phyloP scores from a whole-genome alignment of 2,329 filamentous ascomycete genomes.

The Fusarium annulatum region DNA sequence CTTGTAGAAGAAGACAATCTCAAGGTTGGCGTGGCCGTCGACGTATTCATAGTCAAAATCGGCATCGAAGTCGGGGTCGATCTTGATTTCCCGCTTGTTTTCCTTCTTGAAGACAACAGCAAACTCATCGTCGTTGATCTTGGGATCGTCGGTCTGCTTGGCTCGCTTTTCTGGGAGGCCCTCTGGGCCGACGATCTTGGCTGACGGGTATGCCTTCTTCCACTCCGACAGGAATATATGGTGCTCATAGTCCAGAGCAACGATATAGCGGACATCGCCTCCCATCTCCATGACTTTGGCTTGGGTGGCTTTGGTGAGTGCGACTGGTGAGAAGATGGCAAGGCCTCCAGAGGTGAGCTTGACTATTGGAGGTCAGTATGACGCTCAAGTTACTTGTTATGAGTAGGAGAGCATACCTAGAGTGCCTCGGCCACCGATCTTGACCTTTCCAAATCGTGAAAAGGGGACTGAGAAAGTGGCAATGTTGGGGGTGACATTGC shows the following conservation, averaged over 20 bases:
- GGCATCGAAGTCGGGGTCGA: conserved; percentile 82
- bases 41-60: conserved; percentile 92
- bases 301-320: conserved; percentile 79
- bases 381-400: neutral
- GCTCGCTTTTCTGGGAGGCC: conserved; percentile 86
- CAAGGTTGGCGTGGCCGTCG: conserved; percentile 81
- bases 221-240: conserved; percentile 93
- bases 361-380: conserved; percentile 60
- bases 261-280: conserved; percentile 81
- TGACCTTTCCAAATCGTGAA: conserved; percentile 79
- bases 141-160: conserved; percentile 60
- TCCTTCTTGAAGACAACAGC: conserved; percentile 73
- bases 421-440: conserved; percentile 88
- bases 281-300: conserved; percentile 72
- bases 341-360: conserved; percentile 81
- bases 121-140: conserved; percentile 67
- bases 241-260: conserved; percentile 91
- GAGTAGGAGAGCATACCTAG: conserved; percentile 67
- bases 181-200: conserved; percentile 83
- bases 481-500: conserved; percentile 82
- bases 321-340: conserved; percentile 91
- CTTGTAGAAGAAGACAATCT: conserved; percentile 87
- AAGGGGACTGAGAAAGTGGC: conserved; percentile 87
- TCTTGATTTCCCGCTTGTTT: conserved; percentile 61
- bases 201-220: conserved; percentile 80